Base-by-base conservation (phyloP, 768 basidiomycete species). In the Boletus sensibilis region DNA sequence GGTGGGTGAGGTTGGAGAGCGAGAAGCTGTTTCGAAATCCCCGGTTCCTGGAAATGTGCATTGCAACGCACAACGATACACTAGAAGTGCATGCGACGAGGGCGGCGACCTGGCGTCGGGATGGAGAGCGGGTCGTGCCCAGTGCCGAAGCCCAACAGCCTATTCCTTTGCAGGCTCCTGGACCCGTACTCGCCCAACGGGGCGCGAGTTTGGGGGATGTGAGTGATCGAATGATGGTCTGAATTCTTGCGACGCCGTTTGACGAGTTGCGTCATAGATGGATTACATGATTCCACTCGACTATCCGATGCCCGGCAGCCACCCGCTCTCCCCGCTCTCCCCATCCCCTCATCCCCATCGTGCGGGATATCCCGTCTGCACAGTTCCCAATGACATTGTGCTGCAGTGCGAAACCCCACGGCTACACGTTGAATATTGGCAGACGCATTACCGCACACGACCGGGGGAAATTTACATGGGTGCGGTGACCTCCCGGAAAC, bases 381-480 rank as follows among this genome's bases (percentile, higher is more conserved):
- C 21, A 6, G 29, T 46, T 4, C 43, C 55, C 3, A 44, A 48
- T 4, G 33, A 35, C 33, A 6, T 34, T 35, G 46, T 34, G 16
- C 5, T 23, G 33, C 33, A 34, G 6, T 48, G 46, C 33, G 20
- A 34, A 21, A 48, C 46, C 3, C 46, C 46, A 23, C 46, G 47
- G 47, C 45, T 57, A 7, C 51, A 48, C 33, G 39, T 57, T 3
- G 52, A 53, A 47, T 29, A 48, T 31, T 57, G 56, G 52, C 44
- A 39, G 12, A 53, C 66, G 11, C 59, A 58, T 62, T 64, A 80
- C 34, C 47, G 16, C 7, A 18, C 16, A 52, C 75, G 80, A 4
- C 78, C 79, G 7, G 71, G 62, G 5, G 77, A 81, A 58, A 31
- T 50, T 33, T 59, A 82, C 61, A 66, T 82, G 1, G 78, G 79